Conservation (phyloP, 345 rosid genomes). For the Adansonia digitata region DNA sequence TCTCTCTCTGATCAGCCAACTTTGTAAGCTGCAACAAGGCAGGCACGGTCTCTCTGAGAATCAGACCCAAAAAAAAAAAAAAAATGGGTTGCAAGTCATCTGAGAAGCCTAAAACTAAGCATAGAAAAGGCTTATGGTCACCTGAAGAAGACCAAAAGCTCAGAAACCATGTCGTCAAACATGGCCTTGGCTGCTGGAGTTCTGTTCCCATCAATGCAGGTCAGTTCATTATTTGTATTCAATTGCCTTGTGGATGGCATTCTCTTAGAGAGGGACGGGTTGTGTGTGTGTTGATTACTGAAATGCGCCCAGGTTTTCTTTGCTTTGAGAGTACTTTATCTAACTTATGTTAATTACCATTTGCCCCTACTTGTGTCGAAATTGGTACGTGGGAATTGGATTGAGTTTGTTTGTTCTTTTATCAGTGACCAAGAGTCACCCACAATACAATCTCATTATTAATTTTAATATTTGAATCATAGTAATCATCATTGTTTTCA, state of each 20-base stretch:
- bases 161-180: slow-evolving; percentile 42
- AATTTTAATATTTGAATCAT: no score
- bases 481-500: no score
- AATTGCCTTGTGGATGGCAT: not conserved
- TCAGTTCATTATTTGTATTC: slow-evolving; percentile 15
- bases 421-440: no score
- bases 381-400: no score
- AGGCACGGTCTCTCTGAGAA: not conserved
- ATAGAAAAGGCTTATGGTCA: slow-evolving; percentile 93
- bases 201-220: slow-evolving; percentile 81
- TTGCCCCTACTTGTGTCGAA: no score
- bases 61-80: no score
- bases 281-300: no score
- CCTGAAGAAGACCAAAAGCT: slow-evolving; percentile 94
- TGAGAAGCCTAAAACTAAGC: slow-evolving; percentile 55
- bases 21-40: not conserved
- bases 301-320: not conserved
- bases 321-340: not conserved
- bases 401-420: no score
- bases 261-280: no score
- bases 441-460: no score
- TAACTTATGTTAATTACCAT: not conserved
- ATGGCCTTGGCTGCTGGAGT: slow-evolving; percentile 89
- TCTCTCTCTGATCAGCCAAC: not conserved
- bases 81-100: slow-evolving; percentile 34